Base-by-base conservation (phyloP, 805 yeast species). In the Saccharomycopsis guyanensis region DNA sequence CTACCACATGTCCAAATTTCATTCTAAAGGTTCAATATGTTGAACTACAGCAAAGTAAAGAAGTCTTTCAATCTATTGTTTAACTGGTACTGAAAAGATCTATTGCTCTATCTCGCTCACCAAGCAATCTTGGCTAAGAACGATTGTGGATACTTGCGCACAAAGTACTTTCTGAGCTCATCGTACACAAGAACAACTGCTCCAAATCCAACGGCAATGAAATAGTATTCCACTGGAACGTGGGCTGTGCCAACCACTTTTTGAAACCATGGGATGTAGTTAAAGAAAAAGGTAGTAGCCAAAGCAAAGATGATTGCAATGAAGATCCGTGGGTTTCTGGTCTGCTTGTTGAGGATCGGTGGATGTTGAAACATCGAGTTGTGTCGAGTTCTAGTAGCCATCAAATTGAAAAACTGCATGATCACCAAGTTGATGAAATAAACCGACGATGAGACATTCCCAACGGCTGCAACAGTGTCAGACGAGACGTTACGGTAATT, bases 341-440 rank as follows among this genome's bases (percentile, higher is more conserved):
- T 33, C 37, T 33, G 20, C 10, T 5, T 7, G 20, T 33, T 33
- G 20, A 8, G 7, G 38, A 65, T 39, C 10, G 75, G 73, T 8
- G 61, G 58, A 27, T 65, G 70, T 48, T 68, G 72, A 58, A 71
- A 66, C 19, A 71, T 47, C 47, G 71, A 64, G 49, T 67, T 57
- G 40, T 61, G 58, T 49, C 75, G 61, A 0, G 72, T 67, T 57
- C 78, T 63, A 35, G 68, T 62, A 2, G 70, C 60, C 53, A 72
- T 47, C 51, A 71, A 56, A 50, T 72, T 71, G 60, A 71, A 71
- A 53, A 66, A 62, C 53, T 73, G 77, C 64, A 72, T 56, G 34
- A 72, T 63, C 4, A 73, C 75, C 62, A 73, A 59, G 40, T 69
- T 71, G 37, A 64, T 59, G 53, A 73, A 73, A 56, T 71, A 73